Evolutionary conservation across 2,329 filamentous ascomycete species (phyloP), one percentile per base, ranked within the genome.

Genomic region (Endocalyx cinctus): DNA sequence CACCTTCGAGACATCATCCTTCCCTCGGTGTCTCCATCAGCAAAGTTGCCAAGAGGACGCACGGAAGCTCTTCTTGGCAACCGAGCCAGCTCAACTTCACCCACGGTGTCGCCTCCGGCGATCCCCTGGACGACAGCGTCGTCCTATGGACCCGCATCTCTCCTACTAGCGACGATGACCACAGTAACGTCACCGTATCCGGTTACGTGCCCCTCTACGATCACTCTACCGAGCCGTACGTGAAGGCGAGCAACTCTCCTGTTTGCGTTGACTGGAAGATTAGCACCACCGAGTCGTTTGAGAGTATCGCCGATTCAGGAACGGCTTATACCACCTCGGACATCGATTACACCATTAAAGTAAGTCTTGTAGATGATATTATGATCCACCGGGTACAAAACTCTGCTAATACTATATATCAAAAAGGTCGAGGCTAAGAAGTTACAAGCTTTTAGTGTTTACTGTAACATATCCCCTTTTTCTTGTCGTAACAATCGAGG

Each of bases 281-380:
- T 13, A 67, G 70, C 44, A 51, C 38, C 3, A 62, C 73, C 19
- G 57, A 58, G 10, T 49, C 63, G 3, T 60, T 74, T 6, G 73
- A 49, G 2, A 34, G 45, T 5, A 58, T 75, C 2, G 65, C 71
- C 31, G 66, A 72, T 36, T 63, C 62, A 1, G 83, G 83, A 5
- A 72, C 60, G 22, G 79, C 71, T 1, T 85, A 79, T 50, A 87
- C 84, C 0, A 83, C 72, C 22, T 82, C 75, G 1, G 83, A 87
- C 51, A 75, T 87, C 29, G 84, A 88, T 51, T 88, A 80, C 52
- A 87, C 83, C 0, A 64, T 87, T 39, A 86, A 86, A 67, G 77
- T 77, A 52, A 23, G 20, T 23, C 20, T n/a, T n/a, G n/a, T n/a
- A n/a, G 10, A 17, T 29, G 10, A 7, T 14, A 7, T 8, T n/a